Base-by-base conservation (phyloP, 2,329 filamentous ascomycete species). In the Sarocladiaceae sp. region DNA sequence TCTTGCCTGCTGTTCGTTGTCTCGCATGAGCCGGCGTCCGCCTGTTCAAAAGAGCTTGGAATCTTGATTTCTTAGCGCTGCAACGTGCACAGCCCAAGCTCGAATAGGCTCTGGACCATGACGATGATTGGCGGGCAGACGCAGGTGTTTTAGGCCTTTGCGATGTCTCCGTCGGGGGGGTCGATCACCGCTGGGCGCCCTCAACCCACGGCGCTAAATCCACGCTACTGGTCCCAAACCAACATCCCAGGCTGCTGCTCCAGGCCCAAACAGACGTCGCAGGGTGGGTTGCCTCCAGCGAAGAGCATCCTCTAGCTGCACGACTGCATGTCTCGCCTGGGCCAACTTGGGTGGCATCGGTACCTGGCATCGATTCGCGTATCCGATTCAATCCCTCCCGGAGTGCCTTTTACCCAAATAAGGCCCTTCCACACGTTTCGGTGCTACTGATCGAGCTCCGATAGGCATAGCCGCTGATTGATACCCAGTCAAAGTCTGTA, bases 61-160 rank as follows among this genome's bases (percentile, higher is more conserved):
- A 44, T 44, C 40, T 44, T 44, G 40, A 26, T 28, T 44, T n/a
- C 40, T 44, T 44, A 44, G 40, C 40, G 40, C 40, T 44, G 40
- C 40, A 44, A 26, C 22, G 26, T 48, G 26, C 44, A 10, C 28
- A 33, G 23, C 22, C 44, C 44, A 48, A 48, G 44, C 26, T 48
- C 28, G 17, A 48, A 48, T 18, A 48, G 44, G 44, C 17, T 11
- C 11, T 17, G 23, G 25, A 13, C 22, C 10, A 26, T 48, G 44
- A 28, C 28, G 26, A 33, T 20, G 28, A 33, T 31, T 48, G 44
- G 28, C 22, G 15, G 44, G 44, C 26, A 17, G 26, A 44, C 40
- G 12, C 12, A n/a, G 17, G 17, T 10, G 4, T 4, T 23, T 26
- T 26, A 44, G 40, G 40, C n/a, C n/a, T n/a, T n/a, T n/a, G n/a